Conservation (phyloP, 352 stramenopile species). For the Pythium brachiatum region DNA sequence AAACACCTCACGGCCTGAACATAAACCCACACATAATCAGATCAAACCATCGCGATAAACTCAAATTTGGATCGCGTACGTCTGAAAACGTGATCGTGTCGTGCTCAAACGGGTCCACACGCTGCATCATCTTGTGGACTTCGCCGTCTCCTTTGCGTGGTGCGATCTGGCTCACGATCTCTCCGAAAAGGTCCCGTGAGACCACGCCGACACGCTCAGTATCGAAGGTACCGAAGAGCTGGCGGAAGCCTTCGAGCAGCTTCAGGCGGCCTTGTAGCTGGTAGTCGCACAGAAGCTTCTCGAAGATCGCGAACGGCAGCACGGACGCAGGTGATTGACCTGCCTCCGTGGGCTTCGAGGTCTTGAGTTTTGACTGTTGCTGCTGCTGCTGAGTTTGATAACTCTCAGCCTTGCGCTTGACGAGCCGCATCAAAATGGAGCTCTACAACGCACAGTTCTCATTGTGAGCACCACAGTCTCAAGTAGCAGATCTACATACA, state of each 20-base stretch:
- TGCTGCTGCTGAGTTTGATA: constrained; percentile 24
- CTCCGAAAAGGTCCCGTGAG: constrained; percentile 7
- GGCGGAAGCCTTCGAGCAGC: constrained; percentile 54
- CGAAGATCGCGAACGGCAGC: constrained; percentile 55
- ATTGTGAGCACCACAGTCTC: not conserved
- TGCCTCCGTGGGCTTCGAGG: not conserved
- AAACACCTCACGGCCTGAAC: constrained; percentile 27
- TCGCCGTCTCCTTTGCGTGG: constrained; percentile 11
- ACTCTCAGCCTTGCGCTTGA: constrained; percentile 41
- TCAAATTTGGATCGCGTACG: constrained; percentile 5
- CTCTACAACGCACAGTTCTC: constrained; percentile 30
- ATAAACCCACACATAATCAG: not conserved
- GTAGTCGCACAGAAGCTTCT: constrained; percentile 73
- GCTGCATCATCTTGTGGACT: constrained; percentile 43
- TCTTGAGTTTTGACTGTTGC: not conserved
- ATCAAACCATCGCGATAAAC: not conserved
- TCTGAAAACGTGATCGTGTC: constrained; percentile 81
- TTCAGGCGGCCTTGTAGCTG: constrained; percentile 64
- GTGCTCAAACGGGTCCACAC: constrained; percentile 62
- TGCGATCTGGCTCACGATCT: constrained; percentile 11
- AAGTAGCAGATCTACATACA: not conserved
- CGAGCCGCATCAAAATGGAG: constrained; percentile 40
- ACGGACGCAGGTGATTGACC: not conserved
- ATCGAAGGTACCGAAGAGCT: constrained; percentile 48
- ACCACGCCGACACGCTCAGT: constrained; percentile 57